Percentiles rank a stretch among this genome's conserved stretches.
Conservation (phyloP, 495 filamentous ascomycete species). For the Neurospora sp. region DNA sequence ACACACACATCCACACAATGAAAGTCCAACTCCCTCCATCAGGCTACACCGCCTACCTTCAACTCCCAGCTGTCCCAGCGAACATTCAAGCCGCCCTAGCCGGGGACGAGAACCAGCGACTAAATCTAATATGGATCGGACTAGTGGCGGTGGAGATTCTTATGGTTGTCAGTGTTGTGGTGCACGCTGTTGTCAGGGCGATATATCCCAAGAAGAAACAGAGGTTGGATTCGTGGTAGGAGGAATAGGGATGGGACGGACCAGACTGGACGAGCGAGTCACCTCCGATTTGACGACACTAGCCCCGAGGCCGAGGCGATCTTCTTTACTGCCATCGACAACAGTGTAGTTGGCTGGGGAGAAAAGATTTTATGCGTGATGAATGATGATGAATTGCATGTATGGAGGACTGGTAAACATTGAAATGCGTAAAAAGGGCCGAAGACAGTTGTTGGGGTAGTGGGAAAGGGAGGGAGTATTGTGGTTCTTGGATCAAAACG, state of each 20-base stretch:
- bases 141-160: slow-evolving; percentile 31
- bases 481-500: background rate
- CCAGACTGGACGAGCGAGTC: background rate
- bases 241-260: background rate
- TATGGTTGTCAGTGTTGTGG: slow-evolving; percentile 27
- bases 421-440: background rate
- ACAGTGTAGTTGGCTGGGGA: background rate
- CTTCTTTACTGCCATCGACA: background rate
- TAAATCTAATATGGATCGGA: slow-evolving; percentile 39
- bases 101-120: slow-evolving; percentile 26
- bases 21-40: background rate
- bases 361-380: background rate
- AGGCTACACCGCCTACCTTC: background rate
- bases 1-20: background rate
- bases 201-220: slow-evolving; percentile 5
- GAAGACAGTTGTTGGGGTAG: background rate
- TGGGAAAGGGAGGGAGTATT: background rate
- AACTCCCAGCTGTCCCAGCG: slow-evolving; percentile 3
- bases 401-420: background rate
- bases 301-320: background rate
- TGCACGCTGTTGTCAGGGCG: slow-evolving; percentile 16
- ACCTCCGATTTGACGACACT: background rate
- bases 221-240: background rate
- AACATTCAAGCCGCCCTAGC: slow-evolving; percentile 19
- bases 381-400: background rate